A percentile compares a stretch with the other conserved stretches of the same genome.
Conservation (phyloP, 805 yeast species). For the Allodekkera sacchari region DNA sequence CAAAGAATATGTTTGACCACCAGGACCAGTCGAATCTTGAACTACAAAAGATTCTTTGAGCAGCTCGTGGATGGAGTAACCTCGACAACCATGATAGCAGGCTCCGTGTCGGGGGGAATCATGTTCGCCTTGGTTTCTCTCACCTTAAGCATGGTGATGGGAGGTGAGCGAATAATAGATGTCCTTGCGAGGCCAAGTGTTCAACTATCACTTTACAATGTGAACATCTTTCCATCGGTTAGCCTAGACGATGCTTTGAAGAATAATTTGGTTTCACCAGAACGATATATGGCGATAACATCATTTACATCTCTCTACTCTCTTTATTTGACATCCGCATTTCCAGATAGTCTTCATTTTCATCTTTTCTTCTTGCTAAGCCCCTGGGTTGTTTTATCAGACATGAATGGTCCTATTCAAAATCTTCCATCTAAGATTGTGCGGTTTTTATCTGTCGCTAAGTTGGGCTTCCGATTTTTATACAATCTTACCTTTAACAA, state of each 20-base stretch:
- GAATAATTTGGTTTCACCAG: neutral
- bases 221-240: conserved; percentile 1
- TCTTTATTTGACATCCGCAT: conserved; percentile 1
- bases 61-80: conserved; percentile 2
- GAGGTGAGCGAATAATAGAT: conserved; percentile 2
- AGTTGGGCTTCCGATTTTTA: neutral
- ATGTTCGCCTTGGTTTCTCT: conserved; percentile 1
- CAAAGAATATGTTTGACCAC: conserved; percentile 19
- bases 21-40: conserved; percentile 6
- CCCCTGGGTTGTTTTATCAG: conserved; percentile 1
- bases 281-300: conserved; percentile 2
- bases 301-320: conserved; percentile 1
- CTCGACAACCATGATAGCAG: conserved; percentile 1
- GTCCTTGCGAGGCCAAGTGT: conserved; percentile 3
- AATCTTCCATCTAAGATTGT: neutral
- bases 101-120: neutral
- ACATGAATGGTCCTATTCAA: conserved; percentile 1
- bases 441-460: neutral
- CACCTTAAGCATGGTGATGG: neutral
- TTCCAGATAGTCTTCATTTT: conserved; percentile 2
- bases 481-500: conserved; percentile 21
- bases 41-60: neutral
- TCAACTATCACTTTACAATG: conserved; percentile 2
- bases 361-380: neutral
- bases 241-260: conserved; percentile 3